These are phyloP conservation scores for Citrus medica DNA, from an alignment of 345 rosid genomes.

Conservation along the genomic window DNA sequence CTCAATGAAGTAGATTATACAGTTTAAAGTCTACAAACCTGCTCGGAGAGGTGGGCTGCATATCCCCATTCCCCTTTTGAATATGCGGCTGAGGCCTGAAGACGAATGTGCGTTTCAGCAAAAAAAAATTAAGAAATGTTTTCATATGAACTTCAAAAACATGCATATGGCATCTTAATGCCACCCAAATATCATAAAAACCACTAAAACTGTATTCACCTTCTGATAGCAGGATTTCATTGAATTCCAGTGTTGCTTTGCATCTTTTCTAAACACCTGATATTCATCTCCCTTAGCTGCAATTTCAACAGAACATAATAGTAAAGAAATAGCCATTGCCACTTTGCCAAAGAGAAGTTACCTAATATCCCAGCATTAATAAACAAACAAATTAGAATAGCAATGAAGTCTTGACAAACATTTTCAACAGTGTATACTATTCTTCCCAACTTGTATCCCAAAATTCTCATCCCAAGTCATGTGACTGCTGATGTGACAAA, in stretches of 20 bases:
- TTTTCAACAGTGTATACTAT: not conserved
- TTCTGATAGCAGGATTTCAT: conserved; percentile 56
- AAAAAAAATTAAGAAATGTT: not conserved
- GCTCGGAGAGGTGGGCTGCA: conserved; percentile 79
- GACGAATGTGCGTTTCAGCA: conserved; percentile 10
- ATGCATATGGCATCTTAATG: not conserved
- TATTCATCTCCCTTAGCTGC: conserved; percentile 73
- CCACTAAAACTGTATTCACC: conserved; percentile 35
- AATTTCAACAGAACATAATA: conserved; percentile 25
- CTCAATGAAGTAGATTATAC: not conserved
- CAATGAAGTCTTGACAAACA: not conserved
- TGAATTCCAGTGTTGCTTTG: conserved; percentile 69
- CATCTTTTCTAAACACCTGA: conserved; percentile 48
- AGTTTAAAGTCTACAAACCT: conserved; percentile 38
- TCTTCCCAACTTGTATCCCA: not conserved
- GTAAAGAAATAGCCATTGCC: conserved; percentile 2
- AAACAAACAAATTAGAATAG: not conserved
- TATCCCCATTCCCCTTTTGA: conserved; percentile 59
- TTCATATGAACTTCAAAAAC: not conserved
- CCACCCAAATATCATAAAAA: not conserved
- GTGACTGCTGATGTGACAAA: not conserved
- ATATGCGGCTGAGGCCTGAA: conserved; percentile 80
- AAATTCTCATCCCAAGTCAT: not conserved
- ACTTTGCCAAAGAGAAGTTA: not conserved
- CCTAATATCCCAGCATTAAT: not conserved